Percentiles rank a stretch among this genome's conserved stretches.
Evolutionary conservation across 2,329 filamentous ascomycete genomes (phyloP).

Genomic region (Penicillium sp.): DNA sequence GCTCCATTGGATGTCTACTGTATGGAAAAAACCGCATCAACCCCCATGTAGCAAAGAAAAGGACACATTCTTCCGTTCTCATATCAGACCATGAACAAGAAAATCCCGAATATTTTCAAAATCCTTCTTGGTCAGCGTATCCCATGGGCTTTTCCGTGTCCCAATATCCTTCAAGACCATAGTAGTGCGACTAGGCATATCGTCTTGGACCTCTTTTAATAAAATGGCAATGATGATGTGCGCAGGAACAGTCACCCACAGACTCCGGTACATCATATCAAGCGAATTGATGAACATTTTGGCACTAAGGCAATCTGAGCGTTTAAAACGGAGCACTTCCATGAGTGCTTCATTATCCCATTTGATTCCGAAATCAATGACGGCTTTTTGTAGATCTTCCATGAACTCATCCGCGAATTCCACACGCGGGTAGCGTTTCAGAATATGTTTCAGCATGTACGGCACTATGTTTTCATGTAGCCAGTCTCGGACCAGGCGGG

Average conservation of each 20-base stretch:
- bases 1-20: too few relatives aligned
- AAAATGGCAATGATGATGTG: background rate
- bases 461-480: background rate
- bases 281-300: background rate
- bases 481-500: background rate
- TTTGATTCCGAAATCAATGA: background rate
- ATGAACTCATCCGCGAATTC: background rate
- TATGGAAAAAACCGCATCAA: too few relatives aligned
- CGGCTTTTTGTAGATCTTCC: background rate
- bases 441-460: background rate
- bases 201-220: background rate
- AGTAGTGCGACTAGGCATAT: background rate
- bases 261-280: background rate
- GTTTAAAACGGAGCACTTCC: background rate
- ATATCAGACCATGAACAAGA: background rate
- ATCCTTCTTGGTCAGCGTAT: background rate
- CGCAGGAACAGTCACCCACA: background rate
- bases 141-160: background rate
- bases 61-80: background rate
- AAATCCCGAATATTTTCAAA: background rate
- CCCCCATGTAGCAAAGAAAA: too few relatives aligned
- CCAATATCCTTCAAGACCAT: background rate
- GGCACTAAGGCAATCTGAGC: background rate
- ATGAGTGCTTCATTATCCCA: background rate
- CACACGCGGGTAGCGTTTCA: background rate